A percentile compares a stretch with the other conserved stretches of the same genome.
phyloP scores from a whole-genome alignment of 805 yeast genomes.

The Kluyveromyces siamensis region DNA sequence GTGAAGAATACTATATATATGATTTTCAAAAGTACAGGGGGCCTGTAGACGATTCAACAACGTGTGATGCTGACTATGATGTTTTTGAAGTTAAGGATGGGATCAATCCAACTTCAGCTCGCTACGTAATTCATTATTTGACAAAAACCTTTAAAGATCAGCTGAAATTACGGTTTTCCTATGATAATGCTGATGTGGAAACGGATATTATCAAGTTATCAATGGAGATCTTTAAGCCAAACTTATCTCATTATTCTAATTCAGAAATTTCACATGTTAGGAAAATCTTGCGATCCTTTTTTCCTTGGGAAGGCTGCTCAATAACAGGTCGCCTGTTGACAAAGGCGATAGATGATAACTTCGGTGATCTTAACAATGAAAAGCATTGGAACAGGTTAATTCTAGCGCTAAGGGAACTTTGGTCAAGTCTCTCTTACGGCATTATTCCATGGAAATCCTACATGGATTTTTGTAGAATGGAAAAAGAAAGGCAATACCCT shows the following conservation, averaged over 20 bases:
- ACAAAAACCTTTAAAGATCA: constrained; percentile 24
- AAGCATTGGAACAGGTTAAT: constrained; percentile 14
- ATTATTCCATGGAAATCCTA: constrained; percentile 30
- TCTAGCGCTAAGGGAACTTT: constrained; percentile 25
- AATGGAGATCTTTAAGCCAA: constrained; percentile 29
- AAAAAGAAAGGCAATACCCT: constrained; percentile 16
- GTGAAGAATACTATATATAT: constrained; percentile 28
- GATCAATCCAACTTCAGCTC: constrained; percentile 26
- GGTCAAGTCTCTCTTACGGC: constrained; percentile 29
- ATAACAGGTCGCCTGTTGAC: constrained; percentile 25
- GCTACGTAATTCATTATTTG: constrained; percentile 29
- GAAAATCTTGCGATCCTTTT: constrained; percentile 21
- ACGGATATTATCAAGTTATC: constrained; percentile 12
- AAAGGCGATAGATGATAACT: constrained; percentile 12
- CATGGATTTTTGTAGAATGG: constrained; percentile 20
- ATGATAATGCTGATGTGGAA: constrained; percentile 8
- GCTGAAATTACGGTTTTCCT: constrained; percentile 11
- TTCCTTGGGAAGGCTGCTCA: constrained; percentile 32
- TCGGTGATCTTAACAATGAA: constrained; percentile 14
- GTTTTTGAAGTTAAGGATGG: constrained; percentile 14
- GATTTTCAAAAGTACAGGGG: constrained; percentile 22
- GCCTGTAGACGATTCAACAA: constrained; percentile 5
- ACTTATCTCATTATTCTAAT: constrained; percentile 28
- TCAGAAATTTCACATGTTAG: constrained; percentile 22
- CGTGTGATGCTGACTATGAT: constrained; percentile 8